Evolutionary conservation across 2,329 filamentous ascomycete species (phyloP), one percentile per base, ranked within the genome.

Genomic region (Pyrenochaeta sp.): DNA sequence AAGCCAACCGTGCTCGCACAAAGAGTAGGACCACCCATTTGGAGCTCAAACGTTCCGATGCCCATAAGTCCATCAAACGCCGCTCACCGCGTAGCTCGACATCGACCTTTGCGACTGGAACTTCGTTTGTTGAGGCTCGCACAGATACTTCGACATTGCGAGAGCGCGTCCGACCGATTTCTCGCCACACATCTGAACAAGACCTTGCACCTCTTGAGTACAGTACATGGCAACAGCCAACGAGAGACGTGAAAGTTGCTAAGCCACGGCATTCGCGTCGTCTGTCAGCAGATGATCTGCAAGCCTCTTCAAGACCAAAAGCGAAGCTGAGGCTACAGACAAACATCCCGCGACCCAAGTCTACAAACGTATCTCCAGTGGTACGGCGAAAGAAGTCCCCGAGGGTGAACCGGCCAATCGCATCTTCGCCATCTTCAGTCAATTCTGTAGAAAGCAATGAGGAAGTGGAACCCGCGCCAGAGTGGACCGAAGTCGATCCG

Each of bases 31-130:
- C 28, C 2, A 28, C 50, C 1, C 47, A 54, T 10, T 27, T 54
- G 4, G 52, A 68, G 25, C 66, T 72, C 5, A 67, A 63, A 42
- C 64, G 70, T 7, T 66, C 68, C 2, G 68, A 69, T 54, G 70
- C 68, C 5, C 63, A 62, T 9, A 74, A 71, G 42, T 73, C 71
- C 19, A 37, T 69, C 43, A 72, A 63, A 39, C 59, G 60, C 25
- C 60, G 50, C 5, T 65, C 60, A 9, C 58, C 52, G 8, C 44
- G 52, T n/a, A 34, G 9, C 28, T 44, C 28, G 10, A 28, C 51
- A 40, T n/a, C n/a, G 0, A 22, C 15, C 13, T 44, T 24, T 30
- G 27, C 15, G 1, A 34, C 19, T 8, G 37, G 46, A 6, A 37
- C 3, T 24, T 15, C 22, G 2, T 13, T 32, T 13, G 9, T 36